phyloP scores from a whole-genome alignment of 129 eudicot species.

The Helianthus tuberosus region DNA sequence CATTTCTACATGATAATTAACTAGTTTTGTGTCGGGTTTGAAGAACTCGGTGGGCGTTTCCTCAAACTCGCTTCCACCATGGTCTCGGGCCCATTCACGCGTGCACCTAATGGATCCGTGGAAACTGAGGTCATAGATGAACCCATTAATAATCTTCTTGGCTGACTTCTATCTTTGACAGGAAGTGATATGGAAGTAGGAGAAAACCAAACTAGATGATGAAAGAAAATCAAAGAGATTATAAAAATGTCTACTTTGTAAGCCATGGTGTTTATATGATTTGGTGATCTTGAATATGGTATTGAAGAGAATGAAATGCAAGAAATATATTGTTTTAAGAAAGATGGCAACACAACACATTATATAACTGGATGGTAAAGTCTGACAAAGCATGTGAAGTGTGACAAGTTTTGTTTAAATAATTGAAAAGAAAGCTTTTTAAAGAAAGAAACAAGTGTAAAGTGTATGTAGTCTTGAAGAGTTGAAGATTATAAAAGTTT shows the following conservation, averaged over 20 bases:
- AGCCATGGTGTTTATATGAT: conserved; percentile 41
- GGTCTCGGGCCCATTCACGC: conserved; percentile 31
- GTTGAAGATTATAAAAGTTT: conserved; percentile 27
- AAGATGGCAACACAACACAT: conserved; percentile 34
- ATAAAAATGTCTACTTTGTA: conserved; percentile 39
- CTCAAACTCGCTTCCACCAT: conserved; percentile 57
- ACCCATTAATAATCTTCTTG: conserved; percentile 60
- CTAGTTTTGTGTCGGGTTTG: conserved; percentile 76
- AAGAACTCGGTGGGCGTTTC: conserved; percentile 55
- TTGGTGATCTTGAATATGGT: background rate
- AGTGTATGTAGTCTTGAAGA: conserved; percentile 38
- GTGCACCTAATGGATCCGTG: conserved; percentile 27
- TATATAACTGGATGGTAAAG: conserved; percentile 38
- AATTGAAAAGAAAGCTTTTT: conserved; percentile 15
- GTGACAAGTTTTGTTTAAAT: conserved; percentile 16
- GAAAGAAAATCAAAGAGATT: conserved; percentile 46
- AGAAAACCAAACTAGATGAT: conserved; percentile 29
- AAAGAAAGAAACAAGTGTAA: conserved; percentile 44
- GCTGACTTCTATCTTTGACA: conserved; percentile 37
- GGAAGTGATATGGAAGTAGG: conserved; percentile 8
- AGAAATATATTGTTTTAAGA: background rate
- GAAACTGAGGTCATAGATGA: conserved; percentile 40
- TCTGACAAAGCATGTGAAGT: conserved; percentile 54
- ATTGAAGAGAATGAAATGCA: conserved; percentile 23
- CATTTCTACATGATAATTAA: conserved; percentile 24